phyloP scores from a whole-genome alignment of 2,329 filamentous ascomycete species.

The Cercospora berteroae region DNA sequence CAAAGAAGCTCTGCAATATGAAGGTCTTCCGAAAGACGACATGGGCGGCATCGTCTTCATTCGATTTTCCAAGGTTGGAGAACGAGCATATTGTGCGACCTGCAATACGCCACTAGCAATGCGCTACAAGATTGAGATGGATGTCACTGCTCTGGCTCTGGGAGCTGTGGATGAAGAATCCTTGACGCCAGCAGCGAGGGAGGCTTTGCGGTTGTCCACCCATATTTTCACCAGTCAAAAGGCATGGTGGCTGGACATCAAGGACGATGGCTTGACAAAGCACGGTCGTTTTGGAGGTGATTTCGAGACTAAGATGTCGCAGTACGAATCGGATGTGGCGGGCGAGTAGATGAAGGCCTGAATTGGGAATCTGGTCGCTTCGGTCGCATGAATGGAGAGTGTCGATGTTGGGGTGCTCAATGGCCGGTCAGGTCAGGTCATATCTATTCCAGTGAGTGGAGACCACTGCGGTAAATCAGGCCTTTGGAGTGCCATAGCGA shows the following conservation, averaged over 20 bases:
- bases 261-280: conserved; percentile 20
- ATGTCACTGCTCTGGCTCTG: conserved; percentile 16
- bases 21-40: conserved; percentile 24
- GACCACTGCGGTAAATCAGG: too few species aligned
- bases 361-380: neutral
- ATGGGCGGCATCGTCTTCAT: conserved; percentile 22
- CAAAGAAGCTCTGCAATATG: conserved; percentile 21
- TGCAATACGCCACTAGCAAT: conserved; percentile 28
- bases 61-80: conserved; percentile 19
- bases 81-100: conserved; percentile 25
- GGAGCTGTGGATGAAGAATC: conserved; percentile 25
- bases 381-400: neutral
- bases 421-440: too few species aligned
- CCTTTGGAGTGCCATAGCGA: too few species aligned
- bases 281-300: conserved; percentile 17
- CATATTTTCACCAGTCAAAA: conserved; percentile 29
- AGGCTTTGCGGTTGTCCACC: conserved; percentile 19
- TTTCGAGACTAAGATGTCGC: conserved; percentile 19
- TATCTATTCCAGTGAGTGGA: too few species aligned
- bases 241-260: conserved; percentile 22
- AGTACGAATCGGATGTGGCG: neutral
- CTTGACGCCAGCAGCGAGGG: conserved; percentile 15
- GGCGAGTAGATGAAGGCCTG: neutral
- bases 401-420: neutral
- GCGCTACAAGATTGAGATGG: conserved; percentile 24